Base-by-base conservation (phyloP, 345 rosid species). In the Euphorbia tirucalli region DNA sequence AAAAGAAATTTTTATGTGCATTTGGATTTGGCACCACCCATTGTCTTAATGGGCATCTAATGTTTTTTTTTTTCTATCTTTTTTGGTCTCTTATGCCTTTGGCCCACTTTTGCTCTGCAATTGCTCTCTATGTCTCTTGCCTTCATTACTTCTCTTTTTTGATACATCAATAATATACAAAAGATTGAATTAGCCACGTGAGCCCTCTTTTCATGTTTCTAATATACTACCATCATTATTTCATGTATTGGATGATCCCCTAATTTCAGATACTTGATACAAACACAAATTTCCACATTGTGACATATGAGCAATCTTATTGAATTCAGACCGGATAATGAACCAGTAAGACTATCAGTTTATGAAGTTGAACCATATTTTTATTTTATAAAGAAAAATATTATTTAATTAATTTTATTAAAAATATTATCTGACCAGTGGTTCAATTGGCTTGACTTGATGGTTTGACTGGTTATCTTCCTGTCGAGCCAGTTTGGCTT, bases 1-100 rank as follows among this genome's bases (percentile, higher is more conserved):
- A 74, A 35, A 81, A 79, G 79, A 62, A 66, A 39, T 44, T 61
- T 61, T 16, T 32, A 71, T 15, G 52, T 39, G 31, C 44, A 56
- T 72, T 65, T 35, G 78, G 78, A 74, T 70, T 66, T 74, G 61
- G 74, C 69, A 61, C 61, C 77, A 74, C 61, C 46, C 74, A 30
- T 72, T 73, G 73, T 76, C 46, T 44, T 55, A 32, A 3, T 28
- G 44, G 63, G 64, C 5, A 19, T 44, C 21, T 31, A 32, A 3
- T 61, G 56, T 35, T 35, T 35, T 35, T 35, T 35, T 8, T 28
- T n/a, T 31, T 57, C 30, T 25, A 50, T 54, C 32, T 52, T 56
- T 57, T 54, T 1, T 3, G 28, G 19, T 25, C 18, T 68, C 55
- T 24, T 66, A 46, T 30, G 16, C n/a, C n/a, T 8, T 31, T 24